Conservation (phyloP, 192 early-diverging fungal species). For the Gaertneriomyces semiglobifer region DNA sequence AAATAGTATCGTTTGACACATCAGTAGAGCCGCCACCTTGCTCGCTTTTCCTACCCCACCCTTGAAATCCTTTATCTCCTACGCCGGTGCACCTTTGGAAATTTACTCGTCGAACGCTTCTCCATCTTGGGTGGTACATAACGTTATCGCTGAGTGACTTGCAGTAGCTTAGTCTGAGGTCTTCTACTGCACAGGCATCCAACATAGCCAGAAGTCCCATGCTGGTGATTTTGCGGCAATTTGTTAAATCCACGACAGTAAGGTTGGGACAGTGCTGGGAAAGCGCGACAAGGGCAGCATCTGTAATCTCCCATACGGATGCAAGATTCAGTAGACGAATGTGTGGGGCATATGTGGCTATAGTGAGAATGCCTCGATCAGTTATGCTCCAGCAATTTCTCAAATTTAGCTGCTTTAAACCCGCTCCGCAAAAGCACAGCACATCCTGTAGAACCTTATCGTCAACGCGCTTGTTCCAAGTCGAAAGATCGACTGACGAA, state of each 20-base stretch:
- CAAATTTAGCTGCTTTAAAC: constrained; percentile 49
- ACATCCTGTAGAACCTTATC: constrained; percentile 42
- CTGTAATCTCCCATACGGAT: constrained; percentile 71
- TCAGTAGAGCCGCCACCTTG: constrained; percentile 7
- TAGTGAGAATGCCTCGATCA: constrained; percentile 49
- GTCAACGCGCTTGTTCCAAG: constrained; percentile 58
- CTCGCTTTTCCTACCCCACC: constrained; percentile 31
- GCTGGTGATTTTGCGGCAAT: constrained; percentile 75
- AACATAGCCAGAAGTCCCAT: constrained; percentile 53
- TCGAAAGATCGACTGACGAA: constrained; percentile 51
- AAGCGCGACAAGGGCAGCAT: constrained; percentile 52
- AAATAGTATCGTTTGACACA: constrained; percentile 22
- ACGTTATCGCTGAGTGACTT: constrained; percentile 67
- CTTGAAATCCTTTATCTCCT: constrained; percentile 57
- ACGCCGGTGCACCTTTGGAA: constrained; percentile 77
- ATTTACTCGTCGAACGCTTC: constrained; percentile 57
- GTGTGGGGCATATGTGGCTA: constrained; percentile 40
- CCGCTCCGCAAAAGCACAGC: constrained; percentile 42
- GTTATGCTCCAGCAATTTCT: constrained; percentile 70
- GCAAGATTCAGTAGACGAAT: constrained; percentile 55
- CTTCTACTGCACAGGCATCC: constrained; percentile 34
- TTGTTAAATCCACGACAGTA: constrained; percentile 62
- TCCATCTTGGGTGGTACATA: constrained; percentile 53
- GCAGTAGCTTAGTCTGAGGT: constrained; percentile 66
- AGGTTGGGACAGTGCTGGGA: constrained; percentile 45